These are phyloP conservation scores for Trametes meyenii DNA, from an alignment of 768 basidiomycete species.

Conservation along the genomic window DNA sequence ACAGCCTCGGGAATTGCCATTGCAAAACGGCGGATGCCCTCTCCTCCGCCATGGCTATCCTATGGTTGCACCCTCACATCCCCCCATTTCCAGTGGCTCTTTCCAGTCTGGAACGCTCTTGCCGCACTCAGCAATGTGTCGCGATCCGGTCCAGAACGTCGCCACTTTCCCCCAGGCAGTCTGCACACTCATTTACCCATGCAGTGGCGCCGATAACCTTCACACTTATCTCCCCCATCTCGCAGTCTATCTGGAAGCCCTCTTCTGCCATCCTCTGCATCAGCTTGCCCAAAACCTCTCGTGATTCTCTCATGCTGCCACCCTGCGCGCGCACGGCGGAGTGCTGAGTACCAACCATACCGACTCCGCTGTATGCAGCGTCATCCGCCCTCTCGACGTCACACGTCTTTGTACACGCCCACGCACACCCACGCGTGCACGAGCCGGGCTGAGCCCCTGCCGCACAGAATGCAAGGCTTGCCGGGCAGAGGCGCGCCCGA, in stretches of 20 bases:
- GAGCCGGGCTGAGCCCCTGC: slow-evolving; percentile 10
- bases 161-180: not conserved
- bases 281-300: not conserved
- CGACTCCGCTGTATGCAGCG: slow-evolving; percentile 1
- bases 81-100: not conserved
- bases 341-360: slow-evolving; percentile 1
- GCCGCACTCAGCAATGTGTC: not conserved
- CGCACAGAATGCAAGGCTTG: not conserved
- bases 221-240: slow-evolving; percentile 22
- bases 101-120: not conserved
- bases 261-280: not conserved
- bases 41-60: slow-evolving; percentile 6
- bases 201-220: slow-evolving; percentile 17
- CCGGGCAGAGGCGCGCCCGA: not conserved
- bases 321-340: not conserved
- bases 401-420: slow-evolving; percentile 6
- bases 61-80: not conserved
- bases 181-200: slow-evolving; percentile 9
- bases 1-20: not conserved
- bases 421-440: not conserved
- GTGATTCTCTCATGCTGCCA: not conserved
- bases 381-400: slow-evolving; percentile 1
- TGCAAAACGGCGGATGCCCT: not conserved
- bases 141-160: not conserved
- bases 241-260: slow-evolving; percentile 21